Evolutionary conservation across 1,284 basidiomycete genomes (phyloP), one percentile per base, ranked within the genome.

Genomic region (Cerrena zonata): DNA sequence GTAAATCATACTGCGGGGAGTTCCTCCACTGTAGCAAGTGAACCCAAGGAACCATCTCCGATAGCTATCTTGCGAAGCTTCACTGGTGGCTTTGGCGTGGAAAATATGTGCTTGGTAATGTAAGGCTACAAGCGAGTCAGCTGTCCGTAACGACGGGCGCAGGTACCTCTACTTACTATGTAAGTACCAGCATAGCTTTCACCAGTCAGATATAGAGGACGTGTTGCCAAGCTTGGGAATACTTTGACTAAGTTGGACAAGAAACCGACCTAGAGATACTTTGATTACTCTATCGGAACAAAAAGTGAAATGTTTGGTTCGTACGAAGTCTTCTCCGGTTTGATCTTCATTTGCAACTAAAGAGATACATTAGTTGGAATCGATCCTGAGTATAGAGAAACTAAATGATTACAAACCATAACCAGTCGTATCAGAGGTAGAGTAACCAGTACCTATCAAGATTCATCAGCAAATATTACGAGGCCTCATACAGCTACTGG

Each of bases 141-240:
- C 10, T 38, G 5, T 34, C 45, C 21, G 49, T 36, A 34, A 52
- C 41, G 34, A n/a, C 11, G 21, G 39, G 18, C 19, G 4, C 10
- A 40, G 39, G n/a, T 40, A 26, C 36, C 2, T 19, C 24, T 3
- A 61, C 77, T 59, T 54, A 80, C 80, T 47, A 85, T 83, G 59
- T 78, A 86, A 54, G 72, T 72, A 34, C 84, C 84, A 15, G 84
- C 77, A 63, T 85, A 85, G 59, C 80, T 82, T 63, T 86, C 84
- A 1, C 84, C 84, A 1, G 76, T 78, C 27, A 86, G 60, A 59
- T 79, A 66, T 25, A 86, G 70, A 11, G 84, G 84, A 26, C 84
- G 77, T 1, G 67, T 76, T 2, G 74, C 74, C 23, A 86, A 69
- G 55, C 70, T 71, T 4, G 84, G 85, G 62, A 86, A 87, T 5